Conservation (phyloP, 306 rosid species). For the Quercus variabilis region DNA sequence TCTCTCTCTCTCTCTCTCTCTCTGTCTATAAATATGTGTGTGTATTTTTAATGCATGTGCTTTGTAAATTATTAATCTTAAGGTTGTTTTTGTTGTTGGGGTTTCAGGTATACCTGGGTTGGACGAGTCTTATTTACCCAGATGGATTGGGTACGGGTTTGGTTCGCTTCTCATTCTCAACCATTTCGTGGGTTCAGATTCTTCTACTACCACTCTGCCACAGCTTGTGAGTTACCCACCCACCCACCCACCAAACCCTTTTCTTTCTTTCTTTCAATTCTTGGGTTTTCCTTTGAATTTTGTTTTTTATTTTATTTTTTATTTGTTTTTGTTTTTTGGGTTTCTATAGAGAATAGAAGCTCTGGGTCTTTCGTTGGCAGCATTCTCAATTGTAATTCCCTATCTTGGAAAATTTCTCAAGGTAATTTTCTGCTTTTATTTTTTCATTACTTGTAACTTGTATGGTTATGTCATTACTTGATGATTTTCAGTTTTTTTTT, state of each 20-base stretch:
- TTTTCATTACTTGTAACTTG: not conserved
- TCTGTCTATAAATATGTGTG: not conserved
- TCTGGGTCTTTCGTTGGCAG: conserved; percentile 81
- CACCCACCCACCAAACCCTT: not conserved
- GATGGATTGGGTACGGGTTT: conserved; percentile 95
- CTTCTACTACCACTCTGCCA: conserved; percentile 44
- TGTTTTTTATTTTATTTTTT: no score
- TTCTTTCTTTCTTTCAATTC: not conserved
- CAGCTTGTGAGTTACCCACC: conserved; percentile 49
- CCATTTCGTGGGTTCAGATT: conserved; percentile 65
- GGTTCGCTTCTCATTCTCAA: conserved; percentile 77
- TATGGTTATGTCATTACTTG: no score
- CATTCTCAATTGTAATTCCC: conserved; percentile 65
- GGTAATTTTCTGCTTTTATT: conserved; percentile 37
- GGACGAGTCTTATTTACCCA: conserved; percentile 89
- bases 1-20: conserved; percentile 9
- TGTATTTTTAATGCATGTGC: not conserved
- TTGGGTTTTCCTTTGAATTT: not conserved
- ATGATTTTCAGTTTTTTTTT: no score
- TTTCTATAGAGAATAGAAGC: conserved; percentile 62
- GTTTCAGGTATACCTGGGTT: conserved; percentile 82
- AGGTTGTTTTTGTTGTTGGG: conserved; percentile 3
- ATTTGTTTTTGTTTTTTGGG: conserved; percentile 17
- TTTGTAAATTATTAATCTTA: not conserved
- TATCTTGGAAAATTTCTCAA: conserved; percentile 84